phyloP scores from a whole-genome alignment of 108 stramenopile species.

The Pseudonitzschia multiseries region DNA sequence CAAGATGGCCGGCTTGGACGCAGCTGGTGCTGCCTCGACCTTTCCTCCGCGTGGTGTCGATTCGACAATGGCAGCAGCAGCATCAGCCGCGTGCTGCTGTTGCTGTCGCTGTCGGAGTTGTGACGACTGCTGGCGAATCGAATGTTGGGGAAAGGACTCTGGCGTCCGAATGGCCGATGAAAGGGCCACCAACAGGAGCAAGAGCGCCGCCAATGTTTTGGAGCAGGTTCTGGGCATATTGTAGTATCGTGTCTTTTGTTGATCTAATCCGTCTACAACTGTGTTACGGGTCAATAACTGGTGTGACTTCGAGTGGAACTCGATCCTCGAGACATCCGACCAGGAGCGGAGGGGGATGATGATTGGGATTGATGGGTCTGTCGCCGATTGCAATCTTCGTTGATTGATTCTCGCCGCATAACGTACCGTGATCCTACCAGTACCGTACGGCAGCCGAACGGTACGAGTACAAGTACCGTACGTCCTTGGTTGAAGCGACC shows the following conservation, averaged over 20 bases:
- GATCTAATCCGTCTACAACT: too few species aligned
- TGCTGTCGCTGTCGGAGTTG: background rate
- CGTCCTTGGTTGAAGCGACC: too few species aligned
- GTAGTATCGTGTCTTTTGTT: background rate
- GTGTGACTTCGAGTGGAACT: too few species aligned
- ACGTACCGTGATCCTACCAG: too few species aligned
- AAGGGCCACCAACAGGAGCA: background rate
- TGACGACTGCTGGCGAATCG: background rate
- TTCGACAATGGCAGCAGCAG: background rate
- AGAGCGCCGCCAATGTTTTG: background rate
- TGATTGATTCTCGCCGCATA: too few species aligned
- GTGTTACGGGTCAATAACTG: too few species aligned
- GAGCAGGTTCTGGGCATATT: slow-evolving; percentile 1
- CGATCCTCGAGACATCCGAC: too few species aligned
- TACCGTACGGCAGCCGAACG: too few species aligned
- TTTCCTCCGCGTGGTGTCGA: background rate
- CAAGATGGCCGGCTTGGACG: slow-evolving; percentile 1
- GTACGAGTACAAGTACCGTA: too few species aligned
- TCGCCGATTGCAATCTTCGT: too few species aligned
- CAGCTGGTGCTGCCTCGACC: background rate
- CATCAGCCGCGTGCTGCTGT: background rate
- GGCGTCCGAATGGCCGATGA: background rate
- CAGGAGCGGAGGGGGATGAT: too few species aligned
- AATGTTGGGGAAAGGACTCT: background rate
- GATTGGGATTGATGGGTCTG: too few species aligned